phyloP scores from a whole-genome alignment of 2,329 filamentous ascomycete species.

The Ploettnerulaceae sp. region DNA sequence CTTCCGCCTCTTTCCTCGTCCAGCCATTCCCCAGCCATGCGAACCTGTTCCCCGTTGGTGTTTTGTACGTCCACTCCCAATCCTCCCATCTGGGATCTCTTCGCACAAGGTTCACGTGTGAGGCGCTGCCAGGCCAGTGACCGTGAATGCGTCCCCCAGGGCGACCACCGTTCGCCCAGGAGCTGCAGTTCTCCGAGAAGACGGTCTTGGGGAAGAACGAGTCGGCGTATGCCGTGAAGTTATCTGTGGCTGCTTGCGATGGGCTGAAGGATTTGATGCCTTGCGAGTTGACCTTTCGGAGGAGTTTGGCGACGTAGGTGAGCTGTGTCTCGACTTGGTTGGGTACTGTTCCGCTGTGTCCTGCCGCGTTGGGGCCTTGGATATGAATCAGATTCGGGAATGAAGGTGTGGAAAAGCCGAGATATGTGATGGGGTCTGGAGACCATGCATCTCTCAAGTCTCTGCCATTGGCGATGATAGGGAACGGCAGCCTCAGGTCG shows the following conservation, averaged over 20 bases:
- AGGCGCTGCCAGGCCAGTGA: conserved; percentile 64
- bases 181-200: conserved; percentile 58
- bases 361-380: conserved; percentile 55
- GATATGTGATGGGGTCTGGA: conserved; percentile 58
- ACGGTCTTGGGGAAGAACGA: conserved; percentile 52
- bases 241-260: conserved; percentile 53
- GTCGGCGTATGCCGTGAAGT: conserved; percentile 56
- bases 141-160: conserved; percentile 62
- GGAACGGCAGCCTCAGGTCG: conserved; percentile 54
- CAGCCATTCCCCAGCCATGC: conserved; percentile 65
- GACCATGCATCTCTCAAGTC: conserved; percentile 54
- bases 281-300: conserved; percentile 62
- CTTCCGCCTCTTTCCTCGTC: conserved; percentile 51
- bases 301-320: conserved; percentile 59
- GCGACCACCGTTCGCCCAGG: conserved; percentile 66
- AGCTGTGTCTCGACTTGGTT: conserved; percentile 62
- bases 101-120: conserved; percentile 55
- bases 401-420: conserved; percentile 56
- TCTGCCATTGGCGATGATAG: conserved; percentile 50
- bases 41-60: conserved; percentile 39
- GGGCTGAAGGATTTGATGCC: conserved; percentile 60
- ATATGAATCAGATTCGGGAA: conserved; percentile 66
- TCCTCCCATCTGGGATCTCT: conserved; percentile 55
- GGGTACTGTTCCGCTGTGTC: conserved; percentile 61
- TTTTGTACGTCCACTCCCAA: conserved; percentile 48